phyloP scores from a whole-genome alignment of 2,329 filamentous ascomycete species.

The Fusarium metavorans region DNA sequence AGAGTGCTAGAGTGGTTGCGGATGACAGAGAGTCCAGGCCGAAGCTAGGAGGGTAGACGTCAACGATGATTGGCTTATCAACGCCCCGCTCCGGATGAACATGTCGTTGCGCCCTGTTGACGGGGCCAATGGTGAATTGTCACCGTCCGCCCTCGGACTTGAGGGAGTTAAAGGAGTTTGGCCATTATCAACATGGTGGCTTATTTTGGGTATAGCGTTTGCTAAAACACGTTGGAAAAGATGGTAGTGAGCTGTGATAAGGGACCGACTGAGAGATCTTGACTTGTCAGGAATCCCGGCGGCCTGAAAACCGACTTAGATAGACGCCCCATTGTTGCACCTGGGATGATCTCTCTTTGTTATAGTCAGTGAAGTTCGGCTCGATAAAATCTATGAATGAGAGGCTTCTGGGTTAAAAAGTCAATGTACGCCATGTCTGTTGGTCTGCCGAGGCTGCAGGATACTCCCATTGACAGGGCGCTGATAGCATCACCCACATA shows the following conservation, averaged over 20 bases:
- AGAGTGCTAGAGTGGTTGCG: background rate
- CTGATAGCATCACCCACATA: background rate
- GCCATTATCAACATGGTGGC: background rate
- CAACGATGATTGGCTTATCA: background rate
- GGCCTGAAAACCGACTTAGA: background rate
- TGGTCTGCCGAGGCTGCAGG: background rate
- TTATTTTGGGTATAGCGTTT: background rate
- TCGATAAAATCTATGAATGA: background rate
- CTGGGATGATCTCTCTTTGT: background rate
- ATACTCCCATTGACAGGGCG: background rate
- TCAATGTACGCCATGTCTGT: background rate
- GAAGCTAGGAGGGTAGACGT: background rate
- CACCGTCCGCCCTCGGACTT: background rate
- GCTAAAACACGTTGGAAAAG: background rate
- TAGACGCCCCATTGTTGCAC: background rate
- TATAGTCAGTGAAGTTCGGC: background rate
- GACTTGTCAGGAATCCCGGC: background rate
- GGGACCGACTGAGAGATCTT: background rate
- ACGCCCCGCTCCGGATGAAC: background rate
- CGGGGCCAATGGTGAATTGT: background rate
- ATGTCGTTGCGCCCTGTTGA: conserved; percentile 16
- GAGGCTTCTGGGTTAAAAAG: background rate
- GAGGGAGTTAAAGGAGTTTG: background rate
- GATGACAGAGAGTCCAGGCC: background rate
- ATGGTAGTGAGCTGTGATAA: background rate